A percentile compares a stretch with the other conserved stretches of the same genome.
These are phyloP conservation scores for Coniferiporia sulphurascens DNA, from an alignment of 1,284 basidiomycete species.

Conservation along the genomic window DNA sequence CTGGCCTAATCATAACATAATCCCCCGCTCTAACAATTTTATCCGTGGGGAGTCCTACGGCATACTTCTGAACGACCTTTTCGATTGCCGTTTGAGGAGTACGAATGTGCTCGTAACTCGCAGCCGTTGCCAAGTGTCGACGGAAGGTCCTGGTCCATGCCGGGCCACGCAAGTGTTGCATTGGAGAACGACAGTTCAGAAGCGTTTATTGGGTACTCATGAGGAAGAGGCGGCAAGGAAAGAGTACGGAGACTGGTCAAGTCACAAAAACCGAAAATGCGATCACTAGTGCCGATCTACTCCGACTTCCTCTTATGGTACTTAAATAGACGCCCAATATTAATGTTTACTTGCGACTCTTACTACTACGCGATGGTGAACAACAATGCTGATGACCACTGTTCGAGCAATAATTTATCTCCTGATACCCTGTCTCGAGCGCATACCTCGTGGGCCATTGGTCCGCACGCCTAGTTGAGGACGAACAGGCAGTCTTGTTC, in stretches of 20 bases:
- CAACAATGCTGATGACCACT: no score
- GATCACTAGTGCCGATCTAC: not conserved
- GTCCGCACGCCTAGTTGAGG: no score
- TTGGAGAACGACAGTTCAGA: not conserved
- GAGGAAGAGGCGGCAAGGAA: not conserved
- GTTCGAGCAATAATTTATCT: no score
- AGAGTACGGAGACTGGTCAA: not conserved
- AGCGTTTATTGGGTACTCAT: not conserved
- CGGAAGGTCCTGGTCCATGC: constrained; percentile 4
- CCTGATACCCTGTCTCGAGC: no score
- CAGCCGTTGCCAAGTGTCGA: constrained; percentile 34
- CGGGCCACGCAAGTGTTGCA: not conserved
- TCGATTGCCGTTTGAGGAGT: constrained; percentile 91
- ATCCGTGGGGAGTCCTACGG: constrained; percentile 76
- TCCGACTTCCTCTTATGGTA: not conserved
- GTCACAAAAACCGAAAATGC: not conserved
- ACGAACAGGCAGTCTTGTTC: no score
- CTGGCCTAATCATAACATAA: constrained; percentile 98
- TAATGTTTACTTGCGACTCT: no score
- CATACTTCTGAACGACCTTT: constrained; percentile 97
- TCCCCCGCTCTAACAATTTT: constrained; percentile 89
- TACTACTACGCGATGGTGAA: no score
- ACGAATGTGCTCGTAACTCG: constrained; percentile 22
- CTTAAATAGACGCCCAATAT: no score
- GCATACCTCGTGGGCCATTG: no score